Evolutionary conservation across 169 alveolate genomes (phyloP), one percentile per base, ranked within the genome.

Genomic region (Amoebophrya sp.): DNA sequence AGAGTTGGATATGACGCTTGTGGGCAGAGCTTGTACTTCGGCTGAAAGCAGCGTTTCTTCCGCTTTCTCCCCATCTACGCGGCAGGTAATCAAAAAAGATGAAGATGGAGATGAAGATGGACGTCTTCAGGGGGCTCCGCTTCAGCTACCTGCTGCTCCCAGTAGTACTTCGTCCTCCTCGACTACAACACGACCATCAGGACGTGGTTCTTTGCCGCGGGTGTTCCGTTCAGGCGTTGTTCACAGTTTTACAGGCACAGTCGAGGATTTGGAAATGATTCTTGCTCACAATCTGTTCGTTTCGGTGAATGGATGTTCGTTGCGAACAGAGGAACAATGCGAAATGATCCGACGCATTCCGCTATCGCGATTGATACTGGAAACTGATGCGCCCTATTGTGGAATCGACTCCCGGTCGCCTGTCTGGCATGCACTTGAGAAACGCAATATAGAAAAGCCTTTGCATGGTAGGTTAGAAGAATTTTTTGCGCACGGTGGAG

Each of bases 201-300:
- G 83, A 1, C 83, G 83, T 0, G 76, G 23, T 14, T 14, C n/a
- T 53, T 10, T 53, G n/a, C n/a, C n/a, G n/a, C 76, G n/a, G 76
- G 83, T 65, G 18, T 65, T 65, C 83, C 83, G 83, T 29, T 65
- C 83, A 26, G 83, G 83, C 33, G 83, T 65, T 26, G 83, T 65
- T 6, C 83, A 65, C 83, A 65, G 83, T 18, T 65, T 65, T 26
- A 65, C 83, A 10, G 83, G 83, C 83, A 65, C 36, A 1, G 83
- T 65, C 36, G 83, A 1, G 33, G 83, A 65, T 18, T 65, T 65
- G 83, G 36, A 26, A 18, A 1, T 65, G 2, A 29, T 65, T 12
- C 83, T 65, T 1, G 0, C 36, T 6, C n/a, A 65, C 83, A 65
- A 65, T 18, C n/a, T 65, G 83, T 65, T 12, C 26, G 83, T 65